phyloP scores from a whole-genome alignment of 2,329 filamentous ascomycete species.

The Bipolaris zeicola region DNA sequence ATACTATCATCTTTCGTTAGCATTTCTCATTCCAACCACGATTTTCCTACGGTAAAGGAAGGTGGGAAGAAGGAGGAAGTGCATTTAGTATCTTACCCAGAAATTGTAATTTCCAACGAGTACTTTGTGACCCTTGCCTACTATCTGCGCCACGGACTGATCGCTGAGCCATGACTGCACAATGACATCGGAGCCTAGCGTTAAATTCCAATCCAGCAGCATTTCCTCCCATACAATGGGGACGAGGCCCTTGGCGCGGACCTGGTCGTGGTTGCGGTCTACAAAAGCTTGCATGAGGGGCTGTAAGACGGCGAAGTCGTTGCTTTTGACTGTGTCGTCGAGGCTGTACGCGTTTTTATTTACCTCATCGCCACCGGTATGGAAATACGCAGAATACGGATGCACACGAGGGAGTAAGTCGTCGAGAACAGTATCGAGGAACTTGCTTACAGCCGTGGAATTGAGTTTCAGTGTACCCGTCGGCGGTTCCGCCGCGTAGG shows the following conservation, averaged over 20 bases:
- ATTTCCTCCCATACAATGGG: slow-evolving; percentile 92
- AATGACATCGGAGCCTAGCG: slow-evolving; percentile 70
- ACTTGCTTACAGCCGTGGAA: slow-evolving; percentile 69
- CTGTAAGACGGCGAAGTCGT: slow-evolving; percentile 66
- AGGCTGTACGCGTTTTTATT: slow-evolving; percentile 76
- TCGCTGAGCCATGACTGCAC: slow-evolving; percentile 79
- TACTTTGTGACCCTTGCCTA: slow-evolving; percentile 69
- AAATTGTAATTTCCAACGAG: slow-evolving; percentile 78
- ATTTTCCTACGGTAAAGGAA: too few species aligned
- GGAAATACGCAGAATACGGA: slow-evolving; percentile 76
- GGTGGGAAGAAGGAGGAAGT: neutral
- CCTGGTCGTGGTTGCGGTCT: slow-evolving; percentile 68
- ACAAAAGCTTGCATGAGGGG: slow-evolving; percentile 81
- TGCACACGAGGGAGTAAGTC: slow-evolving; percentile 69
- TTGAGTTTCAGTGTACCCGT: slow-evolving; percentile 76
- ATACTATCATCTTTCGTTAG: slow-evolving; percentile 58
- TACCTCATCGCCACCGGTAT: slow-evolving; percentile 87
- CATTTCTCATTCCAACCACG: neutral
- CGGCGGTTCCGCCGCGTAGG: slow-evolving; percentile 61
- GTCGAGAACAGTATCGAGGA: slow-evolving; percentile 73
- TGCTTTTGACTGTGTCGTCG: slow-evolving; percentile 71
- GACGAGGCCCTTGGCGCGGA: slow-evolving; percentile 67
- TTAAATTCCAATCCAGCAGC: slow-evolving; percentile 77
- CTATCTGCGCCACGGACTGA: slow-evolving; percentile 64
- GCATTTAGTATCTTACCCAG: slow-evolving; percentile 60